Conservation (phyloP, 768 basidiomycete genomes). For the Lactarius hatsudake region DNA sequence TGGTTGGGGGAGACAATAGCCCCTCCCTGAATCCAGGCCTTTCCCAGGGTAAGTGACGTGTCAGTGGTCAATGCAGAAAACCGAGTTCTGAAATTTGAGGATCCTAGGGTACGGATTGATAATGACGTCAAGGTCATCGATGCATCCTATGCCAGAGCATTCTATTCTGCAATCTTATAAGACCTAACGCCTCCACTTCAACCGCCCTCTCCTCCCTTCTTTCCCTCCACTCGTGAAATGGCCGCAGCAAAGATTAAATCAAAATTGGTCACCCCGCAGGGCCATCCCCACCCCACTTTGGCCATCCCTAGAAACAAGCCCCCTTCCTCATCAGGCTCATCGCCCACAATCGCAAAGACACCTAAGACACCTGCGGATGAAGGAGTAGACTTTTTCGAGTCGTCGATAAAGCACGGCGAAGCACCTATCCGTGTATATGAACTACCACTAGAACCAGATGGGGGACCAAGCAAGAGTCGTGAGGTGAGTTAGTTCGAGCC, state of each 20-base stretch:
- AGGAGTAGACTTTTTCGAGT: constrained; percentile 83
- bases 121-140: constrained; percentile 11
- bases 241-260: constrained; percentile 19
- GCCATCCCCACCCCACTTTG: constrained; percentile 23
- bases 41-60: not conserved
- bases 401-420: constrained; percentile 49
- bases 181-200: not conserved
- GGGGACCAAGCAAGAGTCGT: constrained; percentile 82
- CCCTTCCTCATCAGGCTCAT: constrained; percentile 20
- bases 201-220: not conserved
- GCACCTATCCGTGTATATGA: constrained; percentile 80
- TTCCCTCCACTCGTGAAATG: constrained; percentile 10
- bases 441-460: constrained; percentile 82
- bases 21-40: not conserved
- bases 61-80: not conserved
- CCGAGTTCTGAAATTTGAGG: not conserved
- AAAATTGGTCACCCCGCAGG: not conserved
- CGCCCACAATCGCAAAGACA: constrained; percentile 38
- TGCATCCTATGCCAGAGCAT: no score
- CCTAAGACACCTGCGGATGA: constrained; percentile 93
- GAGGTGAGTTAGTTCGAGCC: constrained; percentile 51
- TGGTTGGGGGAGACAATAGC: not conserved
- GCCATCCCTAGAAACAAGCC: constrained; percentile 18
- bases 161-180: not conserved
- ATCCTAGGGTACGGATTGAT: no score